Percentiles rank a stretch among this genome's conserved stretches.
These are phyloP conservation scores for Wickerhamomyces sp. DNA, from an alignment of 1,139 yeast genomes.

Conservation along the genomic window DNA sequence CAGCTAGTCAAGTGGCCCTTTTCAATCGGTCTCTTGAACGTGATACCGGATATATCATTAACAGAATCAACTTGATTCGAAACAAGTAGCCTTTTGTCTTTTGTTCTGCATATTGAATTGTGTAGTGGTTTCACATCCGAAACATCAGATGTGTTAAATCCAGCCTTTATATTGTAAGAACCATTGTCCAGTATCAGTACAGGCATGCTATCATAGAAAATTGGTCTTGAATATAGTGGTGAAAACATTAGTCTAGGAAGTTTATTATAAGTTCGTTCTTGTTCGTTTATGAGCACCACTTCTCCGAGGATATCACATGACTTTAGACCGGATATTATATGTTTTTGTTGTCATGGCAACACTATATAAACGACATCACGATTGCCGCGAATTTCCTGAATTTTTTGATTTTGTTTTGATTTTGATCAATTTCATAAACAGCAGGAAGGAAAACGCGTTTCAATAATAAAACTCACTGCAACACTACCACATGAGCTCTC, in stretches of 20 bases:
- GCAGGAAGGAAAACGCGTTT: neutral
- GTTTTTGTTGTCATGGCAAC: neutral
- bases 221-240: neutral
- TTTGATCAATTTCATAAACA: neutral
- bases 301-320: no score
- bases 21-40: slow-evolving; percentile 78
- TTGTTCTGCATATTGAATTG: slow-evolving; percentile 70
- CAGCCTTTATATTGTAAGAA: slow-evolving; percentile 76
- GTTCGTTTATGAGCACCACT: no score
- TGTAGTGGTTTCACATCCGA: slow-evolving; percentile 46
- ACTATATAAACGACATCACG: no score
- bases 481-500: slow-evolving; percentile 20
- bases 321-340: no score
- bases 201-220: slow-evolving; percentile 5
- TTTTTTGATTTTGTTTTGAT: neutral
- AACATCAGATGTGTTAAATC: slow-evolving; percentile 38
- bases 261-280: no score
- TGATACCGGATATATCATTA: slow-evolving; percentile 70
- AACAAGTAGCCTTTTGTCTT: slow-evolving; percentile 67
- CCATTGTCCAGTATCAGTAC: slow-evolving; percentile 77
- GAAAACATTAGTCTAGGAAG: no score
- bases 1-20: slow-evolving; percentile 87
- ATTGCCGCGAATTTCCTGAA: neutral
- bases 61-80: slow-evolving; percentile 67
- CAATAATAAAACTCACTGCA: neutral